Evolutionary conservation across 306 rosid species (phyloP), one percentile per base, ranked within the genome.

Genomic region (Casuarina glauca): DNA sequence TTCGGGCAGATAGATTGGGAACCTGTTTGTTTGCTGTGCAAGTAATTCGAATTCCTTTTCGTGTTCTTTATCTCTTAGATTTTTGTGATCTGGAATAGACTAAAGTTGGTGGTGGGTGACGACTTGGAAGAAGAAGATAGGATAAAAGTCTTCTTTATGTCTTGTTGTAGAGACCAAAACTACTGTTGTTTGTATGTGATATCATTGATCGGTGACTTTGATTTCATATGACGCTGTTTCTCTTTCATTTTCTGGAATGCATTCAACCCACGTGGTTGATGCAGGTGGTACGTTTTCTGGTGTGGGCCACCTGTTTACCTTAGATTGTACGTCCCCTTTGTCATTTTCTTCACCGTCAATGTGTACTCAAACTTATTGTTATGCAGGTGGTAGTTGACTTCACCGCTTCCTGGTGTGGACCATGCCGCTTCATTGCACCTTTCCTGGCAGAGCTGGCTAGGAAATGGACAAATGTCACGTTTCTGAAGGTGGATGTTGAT

Each of bases 331-430:
- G 36, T 38, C n/a, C n/a, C 32, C 48, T 50, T 13, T 15, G 44
- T 64, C 15, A 19, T 11, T 16, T 39, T 12, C 26, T 8, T 64
- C 3, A 2, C 45, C 1, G 32, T 26, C n/a, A 68, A 2, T 5
- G 2, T 41, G 43, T n/a, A 39, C 12, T 78, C 74, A 48, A 51
- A 69, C 62, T 83, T 1, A 50, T n/a, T 50, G 74, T 79, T 60
- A 57, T 54, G 73, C 81, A 88, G 89, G 81, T 96, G 43, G 97
- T 96, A 48, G 90, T 96, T 73, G 93, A 96, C 78, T 96, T 96
- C 78, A 91, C 98, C 62, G 98, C 99, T 66, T 91, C 98, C 15
- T 96, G 99, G 97, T 96, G 99, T 52, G 98, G 97, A 80, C 99
- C 98, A 62, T 96, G 99, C 83, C 97, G 96, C 45, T 84, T 86